These are phyloP conservation scores for Paradendryphiella salina DNA, from an alignment of 2,329 filamentous ascomycete genomes.

Conservation along the genomic window DNA sequence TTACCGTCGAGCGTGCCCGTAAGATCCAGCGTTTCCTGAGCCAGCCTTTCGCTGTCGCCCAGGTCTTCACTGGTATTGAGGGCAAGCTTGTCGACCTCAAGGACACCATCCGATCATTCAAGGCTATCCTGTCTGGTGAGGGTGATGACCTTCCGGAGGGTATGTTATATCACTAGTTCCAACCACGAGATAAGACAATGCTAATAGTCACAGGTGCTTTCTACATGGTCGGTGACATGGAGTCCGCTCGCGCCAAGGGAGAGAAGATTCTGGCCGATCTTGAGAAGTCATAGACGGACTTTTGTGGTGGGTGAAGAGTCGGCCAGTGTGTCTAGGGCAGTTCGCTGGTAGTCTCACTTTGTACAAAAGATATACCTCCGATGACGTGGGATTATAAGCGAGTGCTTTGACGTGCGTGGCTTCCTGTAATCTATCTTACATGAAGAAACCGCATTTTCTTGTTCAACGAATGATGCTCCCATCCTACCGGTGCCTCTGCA, in stretches of 20 bases:
- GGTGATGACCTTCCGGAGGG: conserved; percentile 93
- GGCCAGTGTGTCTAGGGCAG: conserved; percentile 39
- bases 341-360: conserved; percentile 42
- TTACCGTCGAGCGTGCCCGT: conserved; percentile 99
- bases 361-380: conserved; percentile 46
- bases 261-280: conserved; percentile 99
- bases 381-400: conserved; percentile 41
- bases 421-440: conserved; percentile 48
- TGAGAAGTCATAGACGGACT: conserved; percentile 55
- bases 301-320: conserved; percentile 40
- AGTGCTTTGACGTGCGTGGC: conserved; percentile 43
- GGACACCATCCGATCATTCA: conserved; percentile 97
- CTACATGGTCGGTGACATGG: conserved; percentile 99
- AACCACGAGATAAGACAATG: neutral
- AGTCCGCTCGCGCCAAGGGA: conserved; percentile 91
- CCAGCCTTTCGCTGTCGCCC: conserved; percentile 93
- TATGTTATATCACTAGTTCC: conserved; percentile 50
- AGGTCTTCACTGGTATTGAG: conserved; percentile 92
- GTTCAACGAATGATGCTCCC: conserved; percentile 17
- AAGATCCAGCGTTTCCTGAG: conserved; percentile 99
- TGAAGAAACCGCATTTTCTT: conserved; percentile 43
- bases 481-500: neutral
- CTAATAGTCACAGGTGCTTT: conserved; percentile 61
- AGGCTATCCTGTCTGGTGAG: conserved; percentile 93
- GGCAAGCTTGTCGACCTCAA: conserved; percentile 96